Base-by-base conservation (phyloP, 2,329 filamentous ascomycete genomes). In the Calonectria fujianensis region DNA sequence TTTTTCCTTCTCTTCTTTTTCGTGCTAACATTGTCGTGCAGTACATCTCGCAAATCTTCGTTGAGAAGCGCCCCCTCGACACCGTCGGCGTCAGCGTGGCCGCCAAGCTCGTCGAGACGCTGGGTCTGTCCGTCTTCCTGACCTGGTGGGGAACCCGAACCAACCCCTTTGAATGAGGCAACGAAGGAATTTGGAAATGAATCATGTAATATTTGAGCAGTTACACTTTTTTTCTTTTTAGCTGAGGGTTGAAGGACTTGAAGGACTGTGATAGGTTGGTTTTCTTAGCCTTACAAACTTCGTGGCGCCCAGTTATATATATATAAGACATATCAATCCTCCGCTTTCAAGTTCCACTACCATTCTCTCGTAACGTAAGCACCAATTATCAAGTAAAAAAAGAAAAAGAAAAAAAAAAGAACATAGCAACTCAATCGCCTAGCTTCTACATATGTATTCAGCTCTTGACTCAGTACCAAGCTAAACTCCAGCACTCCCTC, bases 141-240 rank as follows among this genome's bases (percentile, higher is more conserved):
- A 98, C 95, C 84, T 98, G 95, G 94, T 98, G 96, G 96, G 96
- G 96, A 83, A 98, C 96, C 83, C 94, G 94, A 84, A 97, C 95
- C 88, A 96, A 96, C 89, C 95, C 95, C 75, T 97, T 98, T 86
- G 92, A 96, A 84, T 96, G 94, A 90, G 83, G n/a, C 14, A 20
- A 39, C 0, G 4, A 18, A 7, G 35, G 35, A 18, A 27, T 31
- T 63, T 31, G 32, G 29, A 27, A 41, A n/a, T 32, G 45, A 48
- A 48, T 13, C n/a, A 45, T 3, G 18, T 11, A 6, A 37, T 16
- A 8, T 31, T 61, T 35, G 52, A 57, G 39, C 31, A 51, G 61
- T 35, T 69, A 52, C 8, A 4, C 51, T 41, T 27, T 41, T 27
- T 41, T 16, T 37, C 32, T 3, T 4, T 3, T n/a, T 48, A 6